Conservation (phyloP, 2,329 filamentous ascomycete genomes). For the Didymella glomerata region DNA sequence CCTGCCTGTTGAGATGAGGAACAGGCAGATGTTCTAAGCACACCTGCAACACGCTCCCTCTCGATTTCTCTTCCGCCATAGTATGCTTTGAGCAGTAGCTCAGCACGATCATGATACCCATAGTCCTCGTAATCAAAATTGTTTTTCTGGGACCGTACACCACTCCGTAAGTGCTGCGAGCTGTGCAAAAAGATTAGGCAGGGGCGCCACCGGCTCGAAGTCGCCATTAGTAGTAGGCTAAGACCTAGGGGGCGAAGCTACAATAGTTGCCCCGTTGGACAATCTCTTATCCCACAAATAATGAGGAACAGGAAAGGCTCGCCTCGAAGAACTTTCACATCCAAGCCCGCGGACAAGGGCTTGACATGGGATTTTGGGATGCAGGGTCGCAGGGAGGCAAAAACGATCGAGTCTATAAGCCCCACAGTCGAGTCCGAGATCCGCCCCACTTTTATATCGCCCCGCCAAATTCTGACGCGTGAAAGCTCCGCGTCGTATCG, state of each 20-base stretch:
- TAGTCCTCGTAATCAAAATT: constrained; percentile 1
- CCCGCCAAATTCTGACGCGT: constrained; percentile 5
- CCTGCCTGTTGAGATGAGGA: constrained; percentile 43
- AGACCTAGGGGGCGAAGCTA: neutral
- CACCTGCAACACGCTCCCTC: neutral
- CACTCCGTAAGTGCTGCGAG: neutral
- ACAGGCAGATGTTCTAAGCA: constrained; percentile 43
- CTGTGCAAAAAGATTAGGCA: neutral
- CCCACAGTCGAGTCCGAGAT: constrained; percentile 1
- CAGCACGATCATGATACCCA: constrained; percentile 18
- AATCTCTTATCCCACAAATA: neutral
- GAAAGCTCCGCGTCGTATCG: neutral
- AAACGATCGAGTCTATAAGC: neutral
- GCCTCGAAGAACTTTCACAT: constrained; percentile 5
- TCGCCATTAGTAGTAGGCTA: neutral
- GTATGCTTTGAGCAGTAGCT: constrained; percentile 10
- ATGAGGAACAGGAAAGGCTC: constrained; percentile 8
- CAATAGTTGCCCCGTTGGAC: neutral
- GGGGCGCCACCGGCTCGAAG: neutral
- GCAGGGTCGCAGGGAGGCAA: neutral
- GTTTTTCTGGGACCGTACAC: neutral
- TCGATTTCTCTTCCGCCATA: neutral
- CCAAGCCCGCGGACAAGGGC: neutral
- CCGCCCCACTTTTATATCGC: constrained; percentile 10
- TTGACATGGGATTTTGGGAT: constrained; percentile 1